Evolutionary conservation across 1,284 basidiomycete species (phyloP).

Genomic region (Moniliophthora roreri): DNA sequence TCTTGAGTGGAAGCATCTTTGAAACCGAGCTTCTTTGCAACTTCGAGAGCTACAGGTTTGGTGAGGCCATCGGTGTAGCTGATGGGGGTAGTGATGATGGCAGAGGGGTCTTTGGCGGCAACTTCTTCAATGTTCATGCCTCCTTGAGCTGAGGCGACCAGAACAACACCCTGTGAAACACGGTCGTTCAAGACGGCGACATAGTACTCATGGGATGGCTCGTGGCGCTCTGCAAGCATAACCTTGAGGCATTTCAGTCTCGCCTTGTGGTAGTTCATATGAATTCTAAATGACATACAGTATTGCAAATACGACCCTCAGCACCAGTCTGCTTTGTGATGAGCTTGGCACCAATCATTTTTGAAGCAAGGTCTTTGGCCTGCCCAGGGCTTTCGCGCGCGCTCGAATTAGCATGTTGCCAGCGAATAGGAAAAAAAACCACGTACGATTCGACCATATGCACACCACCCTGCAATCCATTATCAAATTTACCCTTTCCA

Average conservation of each 20-base stretch:
- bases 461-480: conserved; percentile 96
- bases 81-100: conserved; percentile 97
- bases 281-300: conserved; percentile 45
- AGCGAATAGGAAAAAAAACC: conserved; percentile 9
- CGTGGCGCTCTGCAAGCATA: conserved; percentile 96
- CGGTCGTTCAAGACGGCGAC: conserved; percentile 98
- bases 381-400: conserved; percentile 74
- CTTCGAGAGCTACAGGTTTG: conserved; percentile 68
- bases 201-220: conserved; percentile 97
- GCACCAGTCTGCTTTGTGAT: conserved; percentile 99
- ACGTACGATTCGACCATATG: conserved; percentile 81
- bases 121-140: conserved; percentile 99
- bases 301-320: conserved; percentile 90
- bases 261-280: background rate
- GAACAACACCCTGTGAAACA: conserved; percentile 83
- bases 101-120: conserved; percentile 92
- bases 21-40: conserved; percentile 94
- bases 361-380: conserved; percentile 82
- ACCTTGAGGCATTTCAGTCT: conserved; percentile 49
- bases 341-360: conserved; percentile 96
- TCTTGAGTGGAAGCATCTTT: conserved; percentile 68
- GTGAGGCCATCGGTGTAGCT: conserved; percentile 85
- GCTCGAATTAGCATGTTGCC: conserved; percentile 8
- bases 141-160: conserved; percentile 93
- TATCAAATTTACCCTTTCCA: conserved; percentile 98